Conservation (phyloP, 208 protist genomes). For the Leishmania turanica region DNA sequence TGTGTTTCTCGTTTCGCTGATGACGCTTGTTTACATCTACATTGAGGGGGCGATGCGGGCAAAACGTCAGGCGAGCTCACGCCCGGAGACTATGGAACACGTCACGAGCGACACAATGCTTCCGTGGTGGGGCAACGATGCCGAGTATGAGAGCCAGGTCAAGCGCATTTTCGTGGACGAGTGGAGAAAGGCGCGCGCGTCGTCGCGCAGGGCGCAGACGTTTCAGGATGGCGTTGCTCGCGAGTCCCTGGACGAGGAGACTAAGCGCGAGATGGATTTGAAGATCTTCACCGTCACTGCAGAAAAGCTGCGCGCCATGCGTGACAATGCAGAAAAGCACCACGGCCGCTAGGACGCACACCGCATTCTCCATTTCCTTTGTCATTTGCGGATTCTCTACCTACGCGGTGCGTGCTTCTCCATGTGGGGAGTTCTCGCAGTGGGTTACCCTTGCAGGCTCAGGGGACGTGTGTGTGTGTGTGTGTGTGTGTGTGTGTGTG, state of each 20-base stretch:
- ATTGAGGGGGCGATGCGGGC: slow-evolving; percentile 57
- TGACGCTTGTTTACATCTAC: slow-evolving; percentile 63
- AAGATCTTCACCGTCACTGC: slow-evolving; percentile 87
- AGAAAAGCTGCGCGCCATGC: slow-evolving; percentile 72
- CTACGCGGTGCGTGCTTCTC: neutral
- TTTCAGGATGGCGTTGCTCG: slow-evolving; percentile 80
- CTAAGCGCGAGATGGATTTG: slow-evolving; percentile 82
- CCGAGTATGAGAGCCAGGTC: slow-evolving; percentile 87
- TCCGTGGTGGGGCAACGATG: slow-evolving; percentile 90
- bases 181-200: slow-evolving; percentile 74
- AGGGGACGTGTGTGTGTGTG: neutral
- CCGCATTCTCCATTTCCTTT: neutral
- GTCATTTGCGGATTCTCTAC: neutral
- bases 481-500: neutral
- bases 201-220: slow-evolving; percentile 62
- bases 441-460: neutral
- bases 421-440: too few relatives aligned
- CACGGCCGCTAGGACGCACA: slow-evolving; percentile 21
- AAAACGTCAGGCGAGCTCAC: slow-evolving; percentile 52
- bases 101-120: slow-evolving; percentile 83
- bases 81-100: slow-evolving; percentile 64
- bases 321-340: slow-evolving; percentile 69
- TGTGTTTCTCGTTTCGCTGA: slow-evolving; percentile 53
- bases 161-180: slow-evolving; percentile 91
- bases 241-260: slow-evolving; percentile 71